A percentile compares a stretch with the other conserved stretches of the same genome.
These are phyloP conservation scores for Vitis rotundifolia DNA, from an alignment of 164 flowering plant genomes.

Conservation along the genomic window DNA sequence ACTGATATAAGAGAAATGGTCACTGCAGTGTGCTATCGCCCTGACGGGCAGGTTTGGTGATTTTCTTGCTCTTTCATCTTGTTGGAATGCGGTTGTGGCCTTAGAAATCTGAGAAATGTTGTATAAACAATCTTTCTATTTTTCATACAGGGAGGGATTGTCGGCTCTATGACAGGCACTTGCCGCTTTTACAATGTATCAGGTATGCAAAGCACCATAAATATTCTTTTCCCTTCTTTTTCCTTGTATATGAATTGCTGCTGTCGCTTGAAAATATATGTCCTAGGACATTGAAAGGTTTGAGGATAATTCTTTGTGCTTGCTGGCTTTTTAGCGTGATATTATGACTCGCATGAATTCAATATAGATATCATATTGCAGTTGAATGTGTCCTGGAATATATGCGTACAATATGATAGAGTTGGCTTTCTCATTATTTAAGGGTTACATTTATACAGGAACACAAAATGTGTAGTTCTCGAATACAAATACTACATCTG, in stretches of 20 bases:
- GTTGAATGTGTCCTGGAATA: too few relatives aligned
- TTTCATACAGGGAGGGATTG: conserved; percentile 63
- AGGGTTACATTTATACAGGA: too few relatives aligned
- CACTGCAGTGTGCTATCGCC: conserved; percentile 82
- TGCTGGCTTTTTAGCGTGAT: too few relatives aligned
- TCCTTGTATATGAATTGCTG: background rate
- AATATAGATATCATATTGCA: too few relatives aligned
- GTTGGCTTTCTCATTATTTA: too few relatives aligned
- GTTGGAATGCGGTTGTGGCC: background rate
- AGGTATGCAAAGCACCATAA: conserved; percentile 36
- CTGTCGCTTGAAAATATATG: too few relatives aligned
- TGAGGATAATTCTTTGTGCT: too few relatives aligned
- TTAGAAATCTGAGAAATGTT: background rate
- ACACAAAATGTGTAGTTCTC: too few relatives aligned
- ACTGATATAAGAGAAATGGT: conserved; percentile 70
- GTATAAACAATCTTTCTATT: conserved; percentile 1
- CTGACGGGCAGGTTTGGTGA: conserved; percentile 75
- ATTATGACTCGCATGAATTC: too few relatives aligned
- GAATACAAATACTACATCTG: too few relatives aligned
- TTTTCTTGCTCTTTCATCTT: conserved; percentile 7
- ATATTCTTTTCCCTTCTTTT: background rate
- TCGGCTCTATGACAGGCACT: conserved; percentile 72
- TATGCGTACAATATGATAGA: too few relatives aligned
- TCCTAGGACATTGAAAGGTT: too few relatives aligned
- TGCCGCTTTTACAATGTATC: conserved; percentile 69